Base-by-base conservation (phyloP, 140 eudicot genomes). In the Anethum foeniculum region DNA sequence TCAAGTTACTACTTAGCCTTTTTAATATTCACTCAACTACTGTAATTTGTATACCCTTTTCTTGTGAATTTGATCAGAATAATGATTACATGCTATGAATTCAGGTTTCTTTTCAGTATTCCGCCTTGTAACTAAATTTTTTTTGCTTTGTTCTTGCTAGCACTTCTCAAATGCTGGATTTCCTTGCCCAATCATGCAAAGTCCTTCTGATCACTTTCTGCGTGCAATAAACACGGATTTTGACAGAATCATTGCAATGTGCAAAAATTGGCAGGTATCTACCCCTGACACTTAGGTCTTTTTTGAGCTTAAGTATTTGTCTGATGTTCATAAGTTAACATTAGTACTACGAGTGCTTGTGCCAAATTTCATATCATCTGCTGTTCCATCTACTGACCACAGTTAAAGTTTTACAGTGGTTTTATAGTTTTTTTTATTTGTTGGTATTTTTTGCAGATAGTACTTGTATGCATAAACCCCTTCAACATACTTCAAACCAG, bases 151-250 rank as follows among this genome's bases (percentile, higher is more conserved):
- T 71, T 72, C 68, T 44, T 34, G 88, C 90, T 68, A 94, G 97
- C 99, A 94, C 87, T 94, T 94, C 80, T 92, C 99, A 36, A 94
- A 94, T 89, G 99, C 99, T 38, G 97, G 99, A 87, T 94, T 94
- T 84, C 97, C 99, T 78, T 94, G 97, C 87, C 99, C 99, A 43
- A 92, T 94, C 19, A 94, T 94, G 99, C 99, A 94, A 90, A 92
- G 99, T 86, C 99, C 99, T 16, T 90, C 99, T 6, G 99, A 94
- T 84, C 97, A 94, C 87, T 94, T 94, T 83, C 89, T 94, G 72
- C 96, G 99, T 52, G 99, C 99, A 41, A 94, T 92, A 83, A 94
- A 92, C 79, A 92, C 97, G 3, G 99, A 94, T 80, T 94, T 94
- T 67, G 99, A 94, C 80, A 87, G 97, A 79, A 94, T 94, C 30